Base-by-base conservation (phyloP, 306 rosid genomes). In the Phaseolus lunatus region DNA sequence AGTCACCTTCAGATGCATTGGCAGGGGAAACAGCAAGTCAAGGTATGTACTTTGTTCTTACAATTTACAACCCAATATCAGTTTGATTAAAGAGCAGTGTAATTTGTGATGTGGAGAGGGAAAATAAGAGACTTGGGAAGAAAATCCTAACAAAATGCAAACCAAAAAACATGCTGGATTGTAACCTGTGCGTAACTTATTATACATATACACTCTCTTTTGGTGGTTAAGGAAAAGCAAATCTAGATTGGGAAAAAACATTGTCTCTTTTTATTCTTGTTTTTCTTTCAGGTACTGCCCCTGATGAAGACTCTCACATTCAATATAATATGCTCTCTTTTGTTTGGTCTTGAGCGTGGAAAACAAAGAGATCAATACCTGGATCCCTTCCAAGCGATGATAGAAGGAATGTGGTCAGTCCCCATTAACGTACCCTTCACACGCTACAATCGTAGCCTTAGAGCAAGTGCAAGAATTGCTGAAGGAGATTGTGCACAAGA, bases 291-390 rank as follows among this genome's bases (percentile, higher is more conserved):
- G 97, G 97, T 90, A 26, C 59, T 89, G 29, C 96, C 97, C 13
- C 75, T 90, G 72, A 86, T 86, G 93, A 91, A 90, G 89, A 87
- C 33, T 16, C 96, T 94, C 18, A 85, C 98, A 0, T 94, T 94
- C 87, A 82, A 91, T 86, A 81, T 94, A 68, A 90, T 87, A 33
- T 82, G 90, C 62, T 83, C 90, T 27, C 85, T 93, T 37, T 81
- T 93, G 20, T 91, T 93, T 48, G 92, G 93, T 19, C 72, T 93
- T 27, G 90, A 89, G 81, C 16, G 18, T 64, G 96, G 93, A 54
- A 33, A 85, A 62, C 83, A 81, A 16, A 88, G 96, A 82, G 89
- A 88, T 1, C 74, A 74, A 56, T 67, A 87, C 22, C 50, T 86
- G 23, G 31, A 15, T 14, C 77, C 75, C 44, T 90, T 94, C 72